phyloP scores from a whole-genome alignment of 768 basidiomycete genomes.

The Amanita phalloides region DNA sequence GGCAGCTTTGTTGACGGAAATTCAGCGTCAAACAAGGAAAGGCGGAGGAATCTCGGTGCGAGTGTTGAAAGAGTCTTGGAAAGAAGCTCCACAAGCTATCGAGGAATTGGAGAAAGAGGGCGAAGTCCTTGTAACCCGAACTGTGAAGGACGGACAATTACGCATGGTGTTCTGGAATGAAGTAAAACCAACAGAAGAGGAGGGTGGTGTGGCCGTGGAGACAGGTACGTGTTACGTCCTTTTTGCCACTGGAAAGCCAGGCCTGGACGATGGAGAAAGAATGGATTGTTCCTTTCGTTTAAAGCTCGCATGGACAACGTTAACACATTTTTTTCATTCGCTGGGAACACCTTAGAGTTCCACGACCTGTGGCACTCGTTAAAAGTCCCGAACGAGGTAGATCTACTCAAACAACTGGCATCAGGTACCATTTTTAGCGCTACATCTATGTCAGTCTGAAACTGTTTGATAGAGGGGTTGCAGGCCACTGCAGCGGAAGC shows the following conservation, averaged over 20 bases:
- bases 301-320: neutral
- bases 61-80: slow-evolving; percentile 84
- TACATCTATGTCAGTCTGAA: slow-evolving; percentile 4
- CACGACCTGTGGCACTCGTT: slow-evolving; percentile 78
- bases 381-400: slow-evolving; percentile 78
- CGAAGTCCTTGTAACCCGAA: slow-evolving; percentile 80
- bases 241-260: neutral
- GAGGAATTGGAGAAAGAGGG: slow-evolving; percentile 88
- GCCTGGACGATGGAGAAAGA: neutral
- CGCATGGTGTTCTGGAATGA: slow-evolving; percentile 90
- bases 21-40: slow-evolving; percentile 74
- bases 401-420: slow-evolving; percentile 66
- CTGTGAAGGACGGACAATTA: slow-evolving; percentile 71
- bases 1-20: slow-evolving; percentile 72
- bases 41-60: slow-evolving; percentile 82
- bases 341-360: slow-evolving; percentile 49
- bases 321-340: neutral
- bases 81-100: slow-evolving; percentile 72
- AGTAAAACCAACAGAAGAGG: slow-evolving; percentile 52
- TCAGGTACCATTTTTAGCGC: slow-evolving; percentile 35
- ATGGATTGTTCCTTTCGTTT: neutral
- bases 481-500: slow-evolving; percentile 67
- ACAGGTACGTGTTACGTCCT: slow-evolving; percentile 45
- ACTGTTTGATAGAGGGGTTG: slow-evolving; percentile 50
- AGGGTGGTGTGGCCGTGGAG: slow-evolving; percentile 63